Base-by-base conservation (phyloP, 1,284 basidiomycete genomes). In the Ceratobasidium sp. region DNA sequence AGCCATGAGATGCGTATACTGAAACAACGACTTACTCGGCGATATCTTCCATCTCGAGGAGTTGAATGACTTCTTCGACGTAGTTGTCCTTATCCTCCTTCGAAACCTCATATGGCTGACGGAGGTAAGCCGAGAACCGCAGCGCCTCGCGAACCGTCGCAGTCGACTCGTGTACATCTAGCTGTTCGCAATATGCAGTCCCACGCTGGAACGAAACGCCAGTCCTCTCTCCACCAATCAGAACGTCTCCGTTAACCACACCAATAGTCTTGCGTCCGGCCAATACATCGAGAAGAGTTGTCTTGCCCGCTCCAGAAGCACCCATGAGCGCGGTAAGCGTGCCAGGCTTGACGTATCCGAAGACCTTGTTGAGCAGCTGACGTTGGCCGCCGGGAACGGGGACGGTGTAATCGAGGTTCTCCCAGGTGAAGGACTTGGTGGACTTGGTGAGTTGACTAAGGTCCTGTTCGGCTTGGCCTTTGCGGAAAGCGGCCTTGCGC, bases 271-370 rank as follows among this genome's bases (percentile, higher is more conserved):
- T 86, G 45, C 87, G 82, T n/a, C 83, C 81, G 5, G 87, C 86
- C n/a, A 88, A 81, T 0, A 87, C 86, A 78, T 88, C 86, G 48
- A 88, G 81, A 4, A 87, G 81, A 19, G 85, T 85, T 0, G 86
- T 87, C 80, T 85, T 83, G 67, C 87, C 87, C 15, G 87, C 87
- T 80, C 88, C 88, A 8, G 84, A 85, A 9, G 86, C 85, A 73
- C 88, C 88, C 87, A 89, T 89, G n/a, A 89, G 83, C 0, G 88
- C 88, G 6, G 88, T 89, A 29, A 89, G 82, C 7, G 84, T 84
- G 48, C 87, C 88, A 9, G 86, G 86, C 78, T 85, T 85, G 80
- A 87, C 87, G 79, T 86, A 89, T 27, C 88, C 88, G 75, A 82
- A 86, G 24, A 89, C 84, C 56, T 86, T 80, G 81, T 87, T 84